These are phyloP conservation scores for Ochromonas danica DNA, from an alignment of 108 stramenopile species.

Conservation along the genomic window DNA sequence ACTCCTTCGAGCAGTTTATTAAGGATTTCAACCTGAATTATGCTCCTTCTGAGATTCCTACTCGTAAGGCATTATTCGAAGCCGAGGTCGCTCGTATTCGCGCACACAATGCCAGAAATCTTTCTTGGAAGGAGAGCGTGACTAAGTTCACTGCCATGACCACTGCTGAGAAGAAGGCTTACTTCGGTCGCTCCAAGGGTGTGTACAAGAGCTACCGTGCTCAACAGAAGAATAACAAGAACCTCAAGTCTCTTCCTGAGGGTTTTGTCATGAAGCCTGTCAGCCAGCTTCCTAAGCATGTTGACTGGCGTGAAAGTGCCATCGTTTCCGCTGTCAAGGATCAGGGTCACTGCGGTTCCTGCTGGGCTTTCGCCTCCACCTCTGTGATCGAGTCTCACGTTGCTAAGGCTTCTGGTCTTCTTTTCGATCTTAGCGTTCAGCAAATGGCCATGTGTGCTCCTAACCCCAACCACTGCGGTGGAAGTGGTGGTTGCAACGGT, in stretches of 20 bases:
- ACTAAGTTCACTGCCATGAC: constrained; percentile 35
- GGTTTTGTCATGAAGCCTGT: constrained; percentile 18
- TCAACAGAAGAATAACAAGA: background rate
- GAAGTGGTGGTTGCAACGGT: constrained; percentile 67
- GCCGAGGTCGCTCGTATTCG: background rate
- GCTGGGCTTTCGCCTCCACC: constrained; percentile 63
- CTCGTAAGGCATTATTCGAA: background rate
- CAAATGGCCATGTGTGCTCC: constrained; percentile 72
- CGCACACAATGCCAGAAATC: constrained; percentile 31
- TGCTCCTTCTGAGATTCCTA: background rate
- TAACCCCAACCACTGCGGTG: constrained; percentile 78
- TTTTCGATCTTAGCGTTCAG: constrained; percentile 63
- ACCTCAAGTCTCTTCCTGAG: constrained; percentile 6
- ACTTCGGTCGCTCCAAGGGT: constrained; percentile 28
- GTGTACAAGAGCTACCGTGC: background rate
- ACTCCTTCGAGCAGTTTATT: constrained; percentile 26
- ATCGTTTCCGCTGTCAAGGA: constrained; percentile 70
- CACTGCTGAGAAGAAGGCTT: background rate
- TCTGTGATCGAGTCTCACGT: constrained; percentile 69
- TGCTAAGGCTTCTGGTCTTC: constrained; percentile 67
- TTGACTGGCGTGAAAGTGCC: constrained; percentile 70
- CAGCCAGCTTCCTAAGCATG: constrained; percentile 55
- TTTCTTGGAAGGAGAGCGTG: background rate
- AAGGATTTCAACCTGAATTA: background rate
- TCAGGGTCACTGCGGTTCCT: constrained; percentile 75